Base-by-base conservation (phyloP, 129 eudicot species). In the Lonicera japonica region DNA sequence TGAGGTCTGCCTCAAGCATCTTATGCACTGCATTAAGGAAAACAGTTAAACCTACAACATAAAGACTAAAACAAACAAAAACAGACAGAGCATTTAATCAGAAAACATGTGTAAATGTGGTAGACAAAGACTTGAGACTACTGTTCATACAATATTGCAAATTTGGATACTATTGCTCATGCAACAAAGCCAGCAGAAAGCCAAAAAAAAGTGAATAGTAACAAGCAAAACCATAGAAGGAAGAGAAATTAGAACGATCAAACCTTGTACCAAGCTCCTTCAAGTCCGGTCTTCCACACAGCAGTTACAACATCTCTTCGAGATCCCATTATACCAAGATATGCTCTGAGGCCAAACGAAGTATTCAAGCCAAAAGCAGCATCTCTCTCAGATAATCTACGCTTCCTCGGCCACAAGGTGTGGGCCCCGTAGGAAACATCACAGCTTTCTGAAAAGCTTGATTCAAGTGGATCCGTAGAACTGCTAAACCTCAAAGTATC, bases 231-330 rank as follows among this genome's bases (percentile, higher is more conserved):
- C 50, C 5, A 4, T 8, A 43, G 16, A 43, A 43, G 50, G 16
- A 14, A 43, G 50, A 43, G 50, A 43, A 14, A 1, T 14, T 43
- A 38, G 43, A 38, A 38, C 43, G 43, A 60, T 16, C 72, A 64
- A 63, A 92, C 99, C 99, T 92, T 88, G 60, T 80, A 92, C 99
- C 99, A 92, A 69, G 82, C 95, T 60, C 99, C 99, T 69, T 92
- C 96, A 10, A 92, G 95, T 45, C 99, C 99, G 6, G 96, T 85
- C 70, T 88, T 92, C 99, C 99, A 92, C 12, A 92, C 86, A 65
- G 99, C 85, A 75, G 96, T 87, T 0, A 88, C 94, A 5, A 88
- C 99, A 64, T 92, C 99, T 79, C 99, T 77, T 12, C 99, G 81
- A 48, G 99, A 92, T 34, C 99, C 99, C 99, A 92, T 92, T 24